These are phyloP conservation scores for Lactarius sanguifluus DNA, from an alignment of 768 basidiomycete genomes.

Conservation along the genomic window DNA sequence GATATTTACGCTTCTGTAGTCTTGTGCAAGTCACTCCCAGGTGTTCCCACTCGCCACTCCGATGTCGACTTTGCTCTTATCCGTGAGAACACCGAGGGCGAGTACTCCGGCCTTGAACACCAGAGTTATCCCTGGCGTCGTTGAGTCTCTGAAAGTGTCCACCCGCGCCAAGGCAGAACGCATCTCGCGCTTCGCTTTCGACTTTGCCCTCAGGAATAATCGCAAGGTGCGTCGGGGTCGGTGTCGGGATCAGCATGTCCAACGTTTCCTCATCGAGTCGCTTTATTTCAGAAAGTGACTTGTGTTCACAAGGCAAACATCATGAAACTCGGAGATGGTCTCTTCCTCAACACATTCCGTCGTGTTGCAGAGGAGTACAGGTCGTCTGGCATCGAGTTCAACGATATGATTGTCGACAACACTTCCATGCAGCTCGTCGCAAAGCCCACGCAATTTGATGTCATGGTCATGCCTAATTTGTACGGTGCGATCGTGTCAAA, in stretches of 20 bases:
- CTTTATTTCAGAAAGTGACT: conserved; percentile 82
- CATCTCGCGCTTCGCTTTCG: conserved; percentile 95
- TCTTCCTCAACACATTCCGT: conserved; percentile 98
- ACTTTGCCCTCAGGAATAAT: conserved; percentile 97
- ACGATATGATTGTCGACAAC: conserved; percentile 99
- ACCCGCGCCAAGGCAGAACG: conserved; percentile 95
- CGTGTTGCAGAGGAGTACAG: conserved; percentile 96
- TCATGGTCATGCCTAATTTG: conserved; percentile 98
- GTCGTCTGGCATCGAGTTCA: conserved; percentile 84
- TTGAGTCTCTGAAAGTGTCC: conserved; percentile 96
- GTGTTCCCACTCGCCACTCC: conserved; percentile 91
- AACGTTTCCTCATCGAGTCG: conserved; percentile 2
- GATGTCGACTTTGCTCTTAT: conserved; percentile 99
- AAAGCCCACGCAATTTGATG: conserved; percentile 93
- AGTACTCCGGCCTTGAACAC: conserved; percentile 98
- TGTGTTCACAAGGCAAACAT: conserved; percentile 99
- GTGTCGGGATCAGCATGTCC: conserved; percentile 12
- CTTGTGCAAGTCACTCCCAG: conserved; percentile 96
- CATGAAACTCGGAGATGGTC: conserved; percentile 99
- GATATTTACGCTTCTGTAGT: conserved; percentile 99
- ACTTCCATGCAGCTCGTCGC: conserved; percentile 99
- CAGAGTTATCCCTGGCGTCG: conserved; percentile 97
- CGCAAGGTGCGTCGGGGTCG: conserved; percentile 68
- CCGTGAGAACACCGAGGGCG: conserved; percentile 99
- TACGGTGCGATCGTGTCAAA: conserved; percentile 98